These are phyloP conservation scores for Polychaeton citri DNA, from an alignment of 2,329 filamentous ascomycete species.

Conservation along the genomic window DNA sequence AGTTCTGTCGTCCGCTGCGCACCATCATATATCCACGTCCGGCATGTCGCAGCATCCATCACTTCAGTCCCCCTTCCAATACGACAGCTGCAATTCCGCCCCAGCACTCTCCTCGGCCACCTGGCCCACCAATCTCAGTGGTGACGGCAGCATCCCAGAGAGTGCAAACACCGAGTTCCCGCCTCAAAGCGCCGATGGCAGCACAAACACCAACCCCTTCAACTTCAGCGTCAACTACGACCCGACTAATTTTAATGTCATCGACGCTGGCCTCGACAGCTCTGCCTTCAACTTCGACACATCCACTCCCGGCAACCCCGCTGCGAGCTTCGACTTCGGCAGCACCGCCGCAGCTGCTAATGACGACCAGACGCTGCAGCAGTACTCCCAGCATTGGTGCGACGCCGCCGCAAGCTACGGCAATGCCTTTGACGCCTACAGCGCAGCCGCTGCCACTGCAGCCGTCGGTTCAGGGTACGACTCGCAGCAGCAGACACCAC, in stretches of 20 bases:
- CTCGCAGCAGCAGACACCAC: background rate
- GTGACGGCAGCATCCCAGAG: background rate
- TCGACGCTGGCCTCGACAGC: conserved; percentile 15
- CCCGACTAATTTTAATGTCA: conserved; percentile 9
- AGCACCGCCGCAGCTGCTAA: conserved; percentile 8
- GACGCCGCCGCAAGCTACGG: background rate
- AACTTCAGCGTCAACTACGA: conserved; percentile 28
- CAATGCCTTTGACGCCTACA: conserved; percentile 2
- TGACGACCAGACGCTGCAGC: background rate
- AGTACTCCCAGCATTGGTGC: background rate
- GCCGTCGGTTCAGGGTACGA: background rate
- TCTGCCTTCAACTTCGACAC: conserved; percentile 17
- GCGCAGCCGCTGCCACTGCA: conserved; percentile 2
- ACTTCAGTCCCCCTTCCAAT: conserved; percentile 19
- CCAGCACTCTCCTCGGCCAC: conserved; percentile 16
- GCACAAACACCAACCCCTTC: conserved; percentile 21
- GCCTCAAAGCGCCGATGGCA: conserved; percentile 6
- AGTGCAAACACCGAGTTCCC: background rate
- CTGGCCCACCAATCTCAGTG: conserved; percentile 10
- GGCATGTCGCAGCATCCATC: conserved; percentile 5
- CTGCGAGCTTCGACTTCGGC: conserved; percentile 10
- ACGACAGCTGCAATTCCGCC: conserved; percentile 10
- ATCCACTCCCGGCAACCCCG: conserved; percentile 7
- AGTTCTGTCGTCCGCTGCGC: conserved; percentile 1
- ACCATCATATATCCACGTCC: conserved; percentile 3